phyloP scores from a whole-genome alignment of 345 rosid species.

The Citrus unshiu region DNA sequence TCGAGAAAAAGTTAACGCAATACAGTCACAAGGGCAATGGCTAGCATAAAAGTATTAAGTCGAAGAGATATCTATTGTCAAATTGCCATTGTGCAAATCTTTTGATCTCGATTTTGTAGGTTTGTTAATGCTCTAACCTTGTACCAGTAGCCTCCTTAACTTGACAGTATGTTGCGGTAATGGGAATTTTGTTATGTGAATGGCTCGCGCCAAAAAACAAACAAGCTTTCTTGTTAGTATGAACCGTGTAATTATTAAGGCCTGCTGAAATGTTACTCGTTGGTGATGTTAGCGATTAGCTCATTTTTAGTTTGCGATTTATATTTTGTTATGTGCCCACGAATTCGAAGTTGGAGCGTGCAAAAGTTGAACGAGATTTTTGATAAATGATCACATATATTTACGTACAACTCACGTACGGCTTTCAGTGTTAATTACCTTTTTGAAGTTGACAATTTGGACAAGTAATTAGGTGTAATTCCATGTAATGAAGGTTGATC shows the following conservation, averaged over 20 bases:
- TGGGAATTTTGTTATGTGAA: not conserved
- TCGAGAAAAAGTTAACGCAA: conserved; percentile 24
- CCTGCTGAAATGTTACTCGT: not conserved
- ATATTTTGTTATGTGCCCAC: not conserved
- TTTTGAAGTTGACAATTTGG: not conserved
- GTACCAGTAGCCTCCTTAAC: not conserved
- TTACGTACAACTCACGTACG: not conserved
- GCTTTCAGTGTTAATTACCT: not conserved
- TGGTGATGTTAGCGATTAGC: not conserved
- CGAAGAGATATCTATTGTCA: not conserved
- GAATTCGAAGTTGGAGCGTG: too few relatives aligned
- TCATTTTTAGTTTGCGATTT: not conserved
- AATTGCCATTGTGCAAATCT: not conserved
- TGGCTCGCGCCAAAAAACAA: not conserved
- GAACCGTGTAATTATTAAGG: not conserved
- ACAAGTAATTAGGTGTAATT: not conserved
- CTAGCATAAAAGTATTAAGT: conserved; percentile 11
- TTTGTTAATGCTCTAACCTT: not conserved
- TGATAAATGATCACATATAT: not conserved
- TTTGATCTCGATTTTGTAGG: not conserved
- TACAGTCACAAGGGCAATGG: conserved; percentile 32
- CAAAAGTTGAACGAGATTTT: not conserved
- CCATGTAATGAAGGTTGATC: not conserved
- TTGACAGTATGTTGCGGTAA: not conserved
- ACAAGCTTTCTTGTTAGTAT: not conserved